A percentile compares a stretch with the other conserved stretches of the same genome.
phyloP scores from a whole-genome alignment of 1,284 basidiomycete genomes.

The Naganishia sp. region DNA sequence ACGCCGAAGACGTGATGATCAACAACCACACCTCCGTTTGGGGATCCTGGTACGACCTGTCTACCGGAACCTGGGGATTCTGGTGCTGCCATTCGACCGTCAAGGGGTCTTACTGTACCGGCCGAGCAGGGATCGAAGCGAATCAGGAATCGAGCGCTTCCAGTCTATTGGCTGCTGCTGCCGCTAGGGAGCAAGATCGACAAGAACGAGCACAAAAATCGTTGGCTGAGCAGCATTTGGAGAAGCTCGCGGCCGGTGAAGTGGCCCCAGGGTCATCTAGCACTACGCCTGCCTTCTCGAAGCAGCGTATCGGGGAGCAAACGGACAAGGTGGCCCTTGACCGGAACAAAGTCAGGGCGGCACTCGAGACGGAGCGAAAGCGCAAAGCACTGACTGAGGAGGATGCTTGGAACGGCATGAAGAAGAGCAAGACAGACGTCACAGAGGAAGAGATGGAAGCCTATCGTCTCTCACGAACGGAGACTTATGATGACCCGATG shows the following conservation, averaged over 20 bases:
- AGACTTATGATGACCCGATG: constrained; percentile 55
- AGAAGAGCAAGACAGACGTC: constrained; percentile 62
- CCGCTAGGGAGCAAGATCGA: constrained; percentile 42
- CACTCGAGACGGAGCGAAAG: constrained; percentile 77
- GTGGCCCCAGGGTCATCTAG: constrained; percentile 59
- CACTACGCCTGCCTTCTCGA: constrained; percentile 54
- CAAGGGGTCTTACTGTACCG: constrained; percentile 90
- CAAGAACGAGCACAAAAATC: constrained; percentile 46
- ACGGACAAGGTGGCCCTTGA: constrained; percentile 65
- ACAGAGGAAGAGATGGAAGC: constrained; percentile 84
- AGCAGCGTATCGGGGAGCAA: constrained; percentile 70
- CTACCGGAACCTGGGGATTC: constrained; percentile 82
- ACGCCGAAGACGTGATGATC: constrained; percentile 88
- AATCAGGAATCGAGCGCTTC: constrained; percentile 68
- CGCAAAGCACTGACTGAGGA: constrained; percentile 64
- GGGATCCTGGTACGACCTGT: constrained; percentile 89
- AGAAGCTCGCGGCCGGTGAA: constrained; percentile 43
- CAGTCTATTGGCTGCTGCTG: constrained; percentile 61
- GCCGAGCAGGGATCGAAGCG: constrained; percentile 81
- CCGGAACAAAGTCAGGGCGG: constrained; percentile 66
- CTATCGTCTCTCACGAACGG: constrained; percentile 47
- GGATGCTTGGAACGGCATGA: constrained; percentile 55
- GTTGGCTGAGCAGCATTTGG: constrained; percentile 50
- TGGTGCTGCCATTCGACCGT: constrained; percentile 87
- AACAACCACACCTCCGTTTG: constrained; percentile 94